A percentile compares a stretch with the other conserved stretches of the same genome.
These are phyloP conservation scores for Suillus discolor DNA, from an alignment of 768 basidiomycete species.

Conservation along the genomic window DNA sequence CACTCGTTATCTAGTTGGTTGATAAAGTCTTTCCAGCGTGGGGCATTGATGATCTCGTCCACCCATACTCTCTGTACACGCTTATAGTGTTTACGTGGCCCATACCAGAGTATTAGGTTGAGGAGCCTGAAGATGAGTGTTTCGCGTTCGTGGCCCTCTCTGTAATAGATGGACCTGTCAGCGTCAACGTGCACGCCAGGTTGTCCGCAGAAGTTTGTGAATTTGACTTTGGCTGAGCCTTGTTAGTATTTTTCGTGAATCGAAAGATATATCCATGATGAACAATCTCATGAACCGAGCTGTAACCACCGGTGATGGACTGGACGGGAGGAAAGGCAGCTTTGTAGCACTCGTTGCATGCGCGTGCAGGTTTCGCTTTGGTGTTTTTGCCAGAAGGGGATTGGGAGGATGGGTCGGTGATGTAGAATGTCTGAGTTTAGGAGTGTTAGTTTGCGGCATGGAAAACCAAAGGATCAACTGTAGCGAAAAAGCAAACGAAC, in stretches of 20 bases:
- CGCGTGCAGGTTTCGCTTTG: constrained; percentile 65
- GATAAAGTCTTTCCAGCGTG: constrained; percentile 45
- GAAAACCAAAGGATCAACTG: not conserved
- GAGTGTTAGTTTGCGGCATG: not conserved
- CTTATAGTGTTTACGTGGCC: constrained; percentile 46
- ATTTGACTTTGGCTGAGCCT: constrained; percentile 27
- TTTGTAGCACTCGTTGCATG: constrained; percentile 87
- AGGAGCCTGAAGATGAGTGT: constrained; percentile 39
- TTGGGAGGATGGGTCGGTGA: constrained; percentile 50
- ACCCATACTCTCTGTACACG: constrained; percentile 46
- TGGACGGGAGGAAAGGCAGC: constrained; percentile 70
- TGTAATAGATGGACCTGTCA: constrained; percentile 27
- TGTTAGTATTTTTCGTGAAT: constrained; percentile 7
- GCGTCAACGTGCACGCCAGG: constrained; percentile 36
- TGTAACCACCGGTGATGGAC: not conserved
- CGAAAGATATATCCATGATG: constrained; percentile 7
- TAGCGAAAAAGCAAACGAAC: not conserved
- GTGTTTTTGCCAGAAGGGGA: constrained; percentile 40
- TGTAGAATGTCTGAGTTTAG: constrained; percentile 73
- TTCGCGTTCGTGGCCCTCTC: constrained; percentile 14
- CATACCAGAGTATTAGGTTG: constrained; percentile 45
- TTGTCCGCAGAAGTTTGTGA: constrained; percentile 41
- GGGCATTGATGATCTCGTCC: constrained; percentile 42
- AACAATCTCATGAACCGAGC: constrained; percentile 18
- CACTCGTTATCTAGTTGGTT: constrained; percentile 45